Evolutionary conservation across 495 filamentous ascomycete genomes (phyloP).

Genomic region (Xylaria scruposa): DNA sequence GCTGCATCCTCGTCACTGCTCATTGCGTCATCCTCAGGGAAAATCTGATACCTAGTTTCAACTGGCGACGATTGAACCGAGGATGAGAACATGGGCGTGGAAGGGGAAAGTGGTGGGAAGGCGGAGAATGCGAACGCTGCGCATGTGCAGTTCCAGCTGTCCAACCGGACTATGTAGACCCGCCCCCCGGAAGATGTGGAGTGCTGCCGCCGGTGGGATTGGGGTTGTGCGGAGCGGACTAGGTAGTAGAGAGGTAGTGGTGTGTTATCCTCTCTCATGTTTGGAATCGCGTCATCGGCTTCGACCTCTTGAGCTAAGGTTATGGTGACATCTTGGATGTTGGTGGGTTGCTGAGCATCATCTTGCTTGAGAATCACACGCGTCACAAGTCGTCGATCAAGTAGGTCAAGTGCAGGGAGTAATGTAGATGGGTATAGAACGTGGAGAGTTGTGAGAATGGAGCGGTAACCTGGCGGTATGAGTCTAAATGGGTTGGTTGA

Average conservation of each 20-base stretch:
- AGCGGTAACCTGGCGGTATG: slow-evolving; percentile 46
- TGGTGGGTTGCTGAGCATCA: slow-evolving; percentile 35
- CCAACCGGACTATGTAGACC: slow-evolving; percentile 72
- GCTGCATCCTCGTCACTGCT: slow-evolving; percentile 9
- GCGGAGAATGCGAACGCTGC: slow-evolving; percentile 77
- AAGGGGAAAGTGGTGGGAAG: slow-evolving; percentile 55
- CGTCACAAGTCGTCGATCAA: slow-evolving; percentile 75
- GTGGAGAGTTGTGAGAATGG: slow-evolving; percentile 65
- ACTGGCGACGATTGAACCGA: background rate
- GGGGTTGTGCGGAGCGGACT: slow-evolving; percentile 45
- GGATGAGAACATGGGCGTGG: slow-evolving; percentile 39
- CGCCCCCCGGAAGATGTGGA: slow-evolving; percentile 30
- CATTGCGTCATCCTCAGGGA: background rate
- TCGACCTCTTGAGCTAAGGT: slow-evolving; percentile 9
- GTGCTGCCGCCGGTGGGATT: slow-evolving; percentile 34
- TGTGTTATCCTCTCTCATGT: background rate
- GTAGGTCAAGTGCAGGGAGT: slow-evolving; percentile 79
- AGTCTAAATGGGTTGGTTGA: slow-evolving; percentile 48
- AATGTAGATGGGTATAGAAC: slow-evolving; percentile 66
- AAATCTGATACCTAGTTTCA: slow-evolving; percentile 1
- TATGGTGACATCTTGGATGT: slow-evolving; percentile 18
- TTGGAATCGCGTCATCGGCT: background rate
- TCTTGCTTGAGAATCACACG: slow-evolving; percentile 32
- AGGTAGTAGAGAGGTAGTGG: slow-evolving; percentile 40
- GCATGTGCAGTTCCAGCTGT: slow-evolving; percentile 91